Base-by-base conservation (phyloP, 1,284 basidiomycete species). In the Exsudoporus floridanus region DNA sequence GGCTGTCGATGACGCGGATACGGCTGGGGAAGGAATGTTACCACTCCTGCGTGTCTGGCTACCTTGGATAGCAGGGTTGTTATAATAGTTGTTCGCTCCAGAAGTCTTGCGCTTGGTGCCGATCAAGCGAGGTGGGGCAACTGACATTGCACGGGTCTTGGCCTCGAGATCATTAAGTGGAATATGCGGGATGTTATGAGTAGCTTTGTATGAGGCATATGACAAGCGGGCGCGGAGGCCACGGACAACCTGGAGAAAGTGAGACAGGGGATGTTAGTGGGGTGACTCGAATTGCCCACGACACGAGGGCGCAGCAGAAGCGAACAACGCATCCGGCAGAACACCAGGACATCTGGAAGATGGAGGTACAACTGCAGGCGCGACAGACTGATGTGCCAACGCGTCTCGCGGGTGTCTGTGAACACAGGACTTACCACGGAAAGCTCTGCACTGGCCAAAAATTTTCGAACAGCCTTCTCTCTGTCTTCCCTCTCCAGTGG, bases 171-270 rank as follows among this genome's bases (percentile, higher is more conserved):
- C 86, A 59, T 77, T 77, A 31, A 90, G 73, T 41, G 84, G 76
- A 48, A 82, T 74, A 54, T 83, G 80, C 9, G 83, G 73, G 48
- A 88, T 71, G 64, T 89, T 87, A 65, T 88, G 80, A 27, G 77
- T 78, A 7, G 88, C 87, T 73, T 91, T 91, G 78, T 84, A 90
- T 3, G 84, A 84, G 31, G 89, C 88, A 70, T 90, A 88, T 1
- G 86, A 80, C 45, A 91, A 80, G 56, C 88, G 83, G 60, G 87
- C 79, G 58, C 89, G 83, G 49, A 90, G 77, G 51, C 80, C 83
- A 66, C 86, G 85, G 63, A 88, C 88, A 38, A 91, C 81, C 88
- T 91, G 71, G 60, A 31, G 57, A 67, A 37, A 39, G 52, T 49
- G 60, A 64, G 56, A 71, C 65, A 74, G 75, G 72, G 73, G 72